Base-by-base conservation (phyloP, 2,329 filamentous ascomycete species). In the Ascochyta fabae region DNA sequence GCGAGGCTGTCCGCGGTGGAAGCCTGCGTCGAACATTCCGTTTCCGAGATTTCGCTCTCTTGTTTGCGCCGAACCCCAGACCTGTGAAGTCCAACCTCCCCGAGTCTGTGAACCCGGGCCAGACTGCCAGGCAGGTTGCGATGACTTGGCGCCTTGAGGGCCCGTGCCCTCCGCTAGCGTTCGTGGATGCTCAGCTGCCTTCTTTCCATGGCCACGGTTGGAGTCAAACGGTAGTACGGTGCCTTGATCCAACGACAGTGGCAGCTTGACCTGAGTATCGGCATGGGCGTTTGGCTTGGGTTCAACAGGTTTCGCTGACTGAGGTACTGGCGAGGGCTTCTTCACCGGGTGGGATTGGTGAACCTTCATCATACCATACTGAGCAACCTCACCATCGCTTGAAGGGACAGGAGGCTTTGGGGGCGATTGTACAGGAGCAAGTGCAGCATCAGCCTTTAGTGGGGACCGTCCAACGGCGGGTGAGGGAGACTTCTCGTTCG, bases 31-130 rank as follows among this genome's bases (percentile, higher is more conserved):
- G 67, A 93, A 93, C 0, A 89, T 91, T 39, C 90, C 90, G 71
- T 93, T 93, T 3, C 90, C 90, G 19, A 93, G 85, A 10, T 85
- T 87, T 49, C 87, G 83, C 62, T 90, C 87, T 64, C 84, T 88
- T 50, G 86, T 56, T 55, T 70, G 85, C n/a, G 87, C 88, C 39
- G 88, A 86, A 16, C 87, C 89, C 90, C 90, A 93, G 16, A 92
- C 88, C 68, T 88, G 91, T 43, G 68, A 69, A 26, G 64, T 66
- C 72, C 72, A 73, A 50, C 64, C 56, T 33, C 41, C 47, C 42
- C 67, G 64, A 53, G 65, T 58, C 46, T 67, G 69, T 43, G 63
- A 59, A 31, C 66, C 59, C 38, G 71, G 58, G 24, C 66, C 58
- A 24, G 66, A 50, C 36, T 68, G 58, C 71, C 71, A 75, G 34